Evolutionary conservation across 1,284 basidiomycete species (phyloP).

Genomic region (Cryptococcus wingfieldii): DNA sequence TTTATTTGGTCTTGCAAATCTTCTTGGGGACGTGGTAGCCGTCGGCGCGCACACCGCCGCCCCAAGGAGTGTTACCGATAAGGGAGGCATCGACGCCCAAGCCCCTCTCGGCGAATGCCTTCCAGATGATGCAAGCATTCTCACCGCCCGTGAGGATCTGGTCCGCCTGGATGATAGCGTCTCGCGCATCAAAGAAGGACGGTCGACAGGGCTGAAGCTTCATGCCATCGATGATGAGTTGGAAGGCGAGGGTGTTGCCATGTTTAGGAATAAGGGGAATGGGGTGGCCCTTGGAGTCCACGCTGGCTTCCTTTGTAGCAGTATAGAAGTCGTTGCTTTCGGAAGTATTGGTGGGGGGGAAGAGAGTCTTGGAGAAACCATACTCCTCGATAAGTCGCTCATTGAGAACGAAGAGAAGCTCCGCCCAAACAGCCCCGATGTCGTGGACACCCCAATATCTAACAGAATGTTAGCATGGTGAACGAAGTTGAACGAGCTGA

Average conservation of each 20-base stretch:
- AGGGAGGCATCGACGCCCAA: slow-evolving; percentile 71
- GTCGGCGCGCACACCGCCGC: slow-evolving; percentile 66
- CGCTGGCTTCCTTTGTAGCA: slow-evolving; percentile 26
- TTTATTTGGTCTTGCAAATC: slow-evolving; percentile 35
- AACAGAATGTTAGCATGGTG: background rate
- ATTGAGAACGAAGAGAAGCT: slow-evolving; percentile 82
- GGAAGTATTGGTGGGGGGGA: slow-evolving; percentile 61
- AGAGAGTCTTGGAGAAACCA: slow-evolving; percentile 71
- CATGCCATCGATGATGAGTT: slow-evolving; percentile 87
- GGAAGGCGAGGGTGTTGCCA: slow-evolving; percentile 81
- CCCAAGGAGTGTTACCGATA: slow-evolving; percentile 82
- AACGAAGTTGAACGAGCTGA: background rate
- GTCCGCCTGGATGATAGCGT: slow-evolving; percentile 93
- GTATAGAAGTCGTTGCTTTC: slow-evolving; percentile 64
- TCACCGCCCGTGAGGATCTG: slow-evolving; percentile 82
- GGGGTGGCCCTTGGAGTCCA: slow-evolving; percentile 48
- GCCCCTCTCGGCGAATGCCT: slow-evolving; percentile 76
- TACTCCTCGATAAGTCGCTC: slow-evolving; percentile 73
- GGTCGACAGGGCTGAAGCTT: slow-evolving; percentile 92
- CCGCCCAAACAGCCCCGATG: slow-evolving; percentile 92
- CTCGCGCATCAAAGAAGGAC: slow-evolving; percentile 83
- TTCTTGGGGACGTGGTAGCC: slow-evolving; percentile 50
- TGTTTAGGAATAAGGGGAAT: slow-evolving; percentile 77
- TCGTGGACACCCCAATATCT: slow-evolving; percentile 57
- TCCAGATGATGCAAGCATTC: slow-evolving; percentile 87